Percentiles rank a stretch among this genome's conserved stretches.
Conservation (phyloP, 345 rosid species). For the Pistacia integerrima region DNA sequence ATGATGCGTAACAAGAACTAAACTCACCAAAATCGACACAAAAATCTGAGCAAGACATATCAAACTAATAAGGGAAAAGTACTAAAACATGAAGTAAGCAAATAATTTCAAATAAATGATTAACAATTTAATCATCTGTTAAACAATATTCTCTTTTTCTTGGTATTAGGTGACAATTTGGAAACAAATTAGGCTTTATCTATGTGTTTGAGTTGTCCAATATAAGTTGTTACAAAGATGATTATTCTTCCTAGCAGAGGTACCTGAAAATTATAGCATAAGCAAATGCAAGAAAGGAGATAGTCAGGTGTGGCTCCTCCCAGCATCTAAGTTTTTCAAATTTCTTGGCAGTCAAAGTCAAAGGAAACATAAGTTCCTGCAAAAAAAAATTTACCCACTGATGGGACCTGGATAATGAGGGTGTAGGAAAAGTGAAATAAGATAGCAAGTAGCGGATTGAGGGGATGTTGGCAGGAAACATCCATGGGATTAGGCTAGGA, state of each 20-base stretch:
- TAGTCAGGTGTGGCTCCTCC: slow-evolving; percentile 90
- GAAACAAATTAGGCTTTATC: not conserved
- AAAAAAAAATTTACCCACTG: not conserved
- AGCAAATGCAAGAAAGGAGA: slow-evolving; percentile 68
- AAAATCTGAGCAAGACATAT: not conserved
- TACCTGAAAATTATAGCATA: slow-evolving; percentile 84
- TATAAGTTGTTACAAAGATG: not conserved
- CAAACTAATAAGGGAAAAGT: not conserved
- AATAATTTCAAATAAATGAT: not conserved
- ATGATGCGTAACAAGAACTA: not conserved
- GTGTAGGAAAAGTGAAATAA: no score
- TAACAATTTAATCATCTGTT: not conserved
- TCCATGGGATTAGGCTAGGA: no score
- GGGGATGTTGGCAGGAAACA: no score
- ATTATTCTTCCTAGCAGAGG: slow-evolving; percentile 19
- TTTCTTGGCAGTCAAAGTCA: slow-evolving; percentile 55
- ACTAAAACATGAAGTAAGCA: not conserved
- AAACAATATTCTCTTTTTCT: no score
- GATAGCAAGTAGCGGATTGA: no score
- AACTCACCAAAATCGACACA: not conserved
- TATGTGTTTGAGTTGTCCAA: not conserved
- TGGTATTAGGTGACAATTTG: not conserved
- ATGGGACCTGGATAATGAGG: no score
- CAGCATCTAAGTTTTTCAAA: slow-evolving; percentile 77
- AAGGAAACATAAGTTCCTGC: slow-evolving; percentile 90